Percentiles rank a stretch among this genome's conserved stretches.
Evolutionary conservation across 345 rosid genomes (phyloP).

Genomic region (Bretschneidera sinensis): DNA sequence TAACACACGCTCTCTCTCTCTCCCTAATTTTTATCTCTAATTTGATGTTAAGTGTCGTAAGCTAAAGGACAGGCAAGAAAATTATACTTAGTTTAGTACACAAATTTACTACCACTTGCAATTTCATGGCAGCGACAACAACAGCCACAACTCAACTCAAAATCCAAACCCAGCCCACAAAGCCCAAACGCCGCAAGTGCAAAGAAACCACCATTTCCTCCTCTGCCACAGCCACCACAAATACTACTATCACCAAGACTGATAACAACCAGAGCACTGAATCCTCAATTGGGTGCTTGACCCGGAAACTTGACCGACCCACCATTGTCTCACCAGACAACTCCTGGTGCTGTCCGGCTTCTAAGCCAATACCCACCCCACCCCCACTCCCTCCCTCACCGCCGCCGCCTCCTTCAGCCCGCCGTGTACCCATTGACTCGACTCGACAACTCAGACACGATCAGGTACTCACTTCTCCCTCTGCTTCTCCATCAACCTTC

Average conservation of each 20-base stretch:
- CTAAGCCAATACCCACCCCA: conserved; percentile 29
- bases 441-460: conserved; percentile 19
- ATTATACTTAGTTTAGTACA: not conserved
- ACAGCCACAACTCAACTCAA: no score
- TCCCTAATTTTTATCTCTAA: not conserved
- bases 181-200: conserved; percentile 61
- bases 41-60: conserved; percentile 15
- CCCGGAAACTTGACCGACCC: conserved; percentile 31
- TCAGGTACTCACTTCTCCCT: conserved; percentile 6
- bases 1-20: not conserved
- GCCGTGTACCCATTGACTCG: conserved; percentile 8
- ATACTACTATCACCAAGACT: not conserved
- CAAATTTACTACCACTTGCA: no score
- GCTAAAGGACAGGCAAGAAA: conserved; percentile 33
- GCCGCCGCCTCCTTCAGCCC: no score
- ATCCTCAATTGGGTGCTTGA: no score
- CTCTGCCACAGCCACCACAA: no score
- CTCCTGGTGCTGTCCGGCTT: conserved; percentile 36
- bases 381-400: conserved; percentile 20
- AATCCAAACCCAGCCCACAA: conserved; percentile 40
- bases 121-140: conserved; percentile 40
- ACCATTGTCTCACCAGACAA: conserved; percentile 32
- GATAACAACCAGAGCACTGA: not conserved
- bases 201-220: conserved; percentile 53
- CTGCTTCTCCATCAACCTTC: conserved; percentile 26